Conservation (phyloP, 2,329 filamentous ascomycete genomes). For the Fusarium odoratissimum region DNA sequence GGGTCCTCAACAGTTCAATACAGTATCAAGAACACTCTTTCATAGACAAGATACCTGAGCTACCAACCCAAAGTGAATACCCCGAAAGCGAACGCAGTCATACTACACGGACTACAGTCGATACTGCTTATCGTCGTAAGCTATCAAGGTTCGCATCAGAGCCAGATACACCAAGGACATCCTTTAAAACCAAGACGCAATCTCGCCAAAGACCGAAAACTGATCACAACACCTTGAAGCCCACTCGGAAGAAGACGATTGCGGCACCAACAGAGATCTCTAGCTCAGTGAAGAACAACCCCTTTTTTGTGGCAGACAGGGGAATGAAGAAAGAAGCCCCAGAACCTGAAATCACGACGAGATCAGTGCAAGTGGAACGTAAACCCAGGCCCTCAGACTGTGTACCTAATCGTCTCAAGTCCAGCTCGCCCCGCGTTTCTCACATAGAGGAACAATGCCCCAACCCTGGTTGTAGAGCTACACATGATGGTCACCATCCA, state of each 20-base stretch:
- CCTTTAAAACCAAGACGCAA: slow-evolving; percentile 5
- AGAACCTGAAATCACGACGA: slow-evolving; percentile 38
- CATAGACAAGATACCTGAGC: neutral
- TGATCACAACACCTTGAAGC: slow-evolving; percentile 11
- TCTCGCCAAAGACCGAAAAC: slow-evolving; percentile 9
- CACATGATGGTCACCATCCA: slow-evolving; percentile 43
- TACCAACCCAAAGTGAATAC: neutral
- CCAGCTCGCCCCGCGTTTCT: slow-evolving; percentile 14
- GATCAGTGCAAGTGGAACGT: slow-evolving; percentile 32
- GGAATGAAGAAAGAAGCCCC: slow-evolving; percentile 32
- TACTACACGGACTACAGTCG: neutral
- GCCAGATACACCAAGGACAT: slow-evolving; percentile 19
- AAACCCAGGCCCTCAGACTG: slow-evolving; percentile 47
- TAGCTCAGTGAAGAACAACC: slow-evolving; percentile 45
- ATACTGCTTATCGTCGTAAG: slow-evolving; percentile 4
- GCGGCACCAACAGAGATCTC: slow-evolving; percentile 23
- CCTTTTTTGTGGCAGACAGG: slow-evolving; percentile 50
- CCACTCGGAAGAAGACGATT: slow-evolving; percentile 16
- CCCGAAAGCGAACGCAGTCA: slow-evolving; percentile 8
- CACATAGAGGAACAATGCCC: slow-evolving; percentile 39
- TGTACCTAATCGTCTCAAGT: slow-evolving; percentile 40
- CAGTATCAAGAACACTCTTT: slow-evolving; percentile 12
- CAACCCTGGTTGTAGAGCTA: slow-evolving; percentile 46
- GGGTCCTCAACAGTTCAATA: neutral
- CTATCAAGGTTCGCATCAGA: slow-evolving; percentile 24